Evolutionary conservation across 495 filamentous ascomycete species (phyloP).

Genomic region (Xylaria scruposa): DNA sequence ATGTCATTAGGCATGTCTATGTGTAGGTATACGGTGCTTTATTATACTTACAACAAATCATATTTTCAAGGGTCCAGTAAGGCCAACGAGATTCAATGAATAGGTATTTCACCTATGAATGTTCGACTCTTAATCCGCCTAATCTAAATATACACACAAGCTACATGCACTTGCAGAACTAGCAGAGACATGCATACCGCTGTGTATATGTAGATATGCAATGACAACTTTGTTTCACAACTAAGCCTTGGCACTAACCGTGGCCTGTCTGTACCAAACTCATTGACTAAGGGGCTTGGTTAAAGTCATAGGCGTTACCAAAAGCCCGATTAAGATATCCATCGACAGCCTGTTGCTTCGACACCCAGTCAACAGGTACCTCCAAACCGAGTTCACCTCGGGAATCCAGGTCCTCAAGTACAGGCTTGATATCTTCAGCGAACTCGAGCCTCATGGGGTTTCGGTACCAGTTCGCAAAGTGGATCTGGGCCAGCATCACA

Average conservation of each 20-base stretch:
- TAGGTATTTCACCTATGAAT: not conserved
- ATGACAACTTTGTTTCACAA: not conserved
- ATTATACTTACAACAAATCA: not conserved
- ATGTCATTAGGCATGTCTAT: no score
- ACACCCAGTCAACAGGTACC: constrained; percentile 52
- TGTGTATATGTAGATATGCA: not conserved
- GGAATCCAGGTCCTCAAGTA: constrained; percentile 42
- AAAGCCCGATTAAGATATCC: constrained; percentile 54
- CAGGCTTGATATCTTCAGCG: constrained; percentile 48
- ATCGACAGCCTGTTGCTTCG: constrained; percentile 40
- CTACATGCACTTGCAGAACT: not conserved
- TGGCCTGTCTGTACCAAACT: not conserved
- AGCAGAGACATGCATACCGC: not conserved
- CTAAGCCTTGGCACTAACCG: not conserved
- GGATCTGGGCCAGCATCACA: constrained; percentile 66
- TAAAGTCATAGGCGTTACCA: constrained; percentile 60
- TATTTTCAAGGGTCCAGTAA: not conserved
- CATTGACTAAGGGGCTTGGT: constrained; percentile 35
- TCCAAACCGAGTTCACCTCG: constrained; percentile 44
- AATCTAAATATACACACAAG: not conserved
- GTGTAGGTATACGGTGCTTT: not conserved
- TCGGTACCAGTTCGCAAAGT: constrained; percentile 56
- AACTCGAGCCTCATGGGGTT: constrained; percentile 60
- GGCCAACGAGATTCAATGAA: not conserved
- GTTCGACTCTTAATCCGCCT: not conserved